Evolutionary conservation across 1,284 basidiomycete species (phyloP).

Genomic region (Xanthoconium separans): DNA sequence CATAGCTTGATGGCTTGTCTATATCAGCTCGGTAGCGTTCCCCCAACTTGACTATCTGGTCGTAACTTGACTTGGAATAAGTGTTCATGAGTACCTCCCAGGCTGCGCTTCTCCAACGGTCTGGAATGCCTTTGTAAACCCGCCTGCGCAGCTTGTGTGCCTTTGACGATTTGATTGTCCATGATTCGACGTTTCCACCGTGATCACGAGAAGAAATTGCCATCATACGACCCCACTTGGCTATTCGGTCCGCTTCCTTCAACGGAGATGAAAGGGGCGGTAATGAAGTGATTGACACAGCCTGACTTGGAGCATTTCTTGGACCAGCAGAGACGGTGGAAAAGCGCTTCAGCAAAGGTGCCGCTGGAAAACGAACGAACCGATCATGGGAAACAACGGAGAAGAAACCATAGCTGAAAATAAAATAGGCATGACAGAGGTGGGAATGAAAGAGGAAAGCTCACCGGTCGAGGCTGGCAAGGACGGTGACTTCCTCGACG

Average conservation of each 20-base stretch:
- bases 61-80: conserved; percentile 45
- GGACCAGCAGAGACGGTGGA: conserved; percentile 46
- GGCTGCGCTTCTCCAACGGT: conserved; percentile 90
- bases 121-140: conserved; percentile 95
- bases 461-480: conserved; percentile 80
- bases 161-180: conserved; percentile 67
- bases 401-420: conserved; percentile 82
- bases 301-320: conserved; percentile 38
- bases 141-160: conserved; percentile 67
- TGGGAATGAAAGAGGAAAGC: conserved; percentile 27
- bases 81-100: conserved; percentile 80
- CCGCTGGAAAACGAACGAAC: conserved; percentile 63
- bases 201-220: conserved; percentile 62
- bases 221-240: conserved; percentile 91
- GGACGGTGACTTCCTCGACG: conserved; percentile 61
- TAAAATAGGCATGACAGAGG: conserved; percentile 13
- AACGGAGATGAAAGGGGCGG: conserved; percentile 47
- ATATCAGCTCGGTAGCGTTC: conserved; percentile 64
- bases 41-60: conserved; percentile 43
- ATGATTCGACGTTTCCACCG: conserved; percentile 76
- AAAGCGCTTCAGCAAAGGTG: conserved; percentile 64
- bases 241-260: conserved; percentile 72
- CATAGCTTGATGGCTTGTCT: conserved; percentile 82
- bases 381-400: conserved; percentile 74
- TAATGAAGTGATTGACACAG: conserved; percentile 43